phyloP scores from a whole-genome alignment of 495 filamentous ascomycete genomes.

The Hyaloscypha variabilis region DNA sequence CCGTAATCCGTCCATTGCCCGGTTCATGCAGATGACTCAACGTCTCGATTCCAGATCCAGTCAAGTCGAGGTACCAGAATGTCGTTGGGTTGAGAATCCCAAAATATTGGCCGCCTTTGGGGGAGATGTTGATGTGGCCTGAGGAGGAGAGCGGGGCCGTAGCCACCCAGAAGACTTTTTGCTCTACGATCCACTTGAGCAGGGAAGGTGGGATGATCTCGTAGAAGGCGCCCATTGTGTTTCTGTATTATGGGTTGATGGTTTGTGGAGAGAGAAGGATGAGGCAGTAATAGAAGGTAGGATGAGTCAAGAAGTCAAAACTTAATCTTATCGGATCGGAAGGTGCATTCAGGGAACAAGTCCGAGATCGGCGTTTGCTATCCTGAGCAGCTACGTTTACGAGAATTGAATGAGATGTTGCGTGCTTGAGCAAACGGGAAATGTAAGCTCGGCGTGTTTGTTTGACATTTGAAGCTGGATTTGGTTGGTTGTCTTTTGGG shows the following conservation, averaged over 20 bases:
- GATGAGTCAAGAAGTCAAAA: neutral
- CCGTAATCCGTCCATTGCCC: constrained; percentile 73
- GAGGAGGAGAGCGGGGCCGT: constrained; percentile 62
- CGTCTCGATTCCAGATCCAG: constrained; percentile 72
- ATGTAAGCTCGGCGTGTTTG: neutral
- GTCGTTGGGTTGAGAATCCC: constrained; percentile 57
- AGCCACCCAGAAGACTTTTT: constrained; percentile 70
- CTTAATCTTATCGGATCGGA: neutral
- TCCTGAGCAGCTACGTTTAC: neutral
- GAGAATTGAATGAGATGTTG: neutral
- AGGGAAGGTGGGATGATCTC: constrained; percentile 59
- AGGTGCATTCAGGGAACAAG: neutral
- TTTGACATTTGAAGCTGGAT: neutral
- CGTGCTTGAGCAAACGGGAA: neutral
- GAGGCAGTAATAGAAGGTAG: neutral
- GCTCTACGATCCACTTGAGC: constrained; percentile 58
- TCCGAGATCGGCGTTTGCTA: neutral
- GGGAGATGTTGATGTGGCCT: constrained; percentile 67
- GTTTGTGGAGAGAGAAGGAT: neutral
- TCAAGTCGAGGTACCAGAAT: constrained; percentile 72
- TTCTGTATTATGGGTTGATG: too few species aligned
- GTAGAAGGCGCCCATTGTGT: constrained; percentile 65
- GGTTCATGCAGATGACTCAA: constrained; percentile 74
- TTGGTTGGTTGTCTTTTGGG: neutral
- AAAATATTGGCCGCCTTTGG: constrained; percentile 67